Evolutionary conservation across 2,329 filamentous ascomycete species (phyloP), one percentile per base, ranked within the genome.

Genomic region (Ploettnerulaceae sp.): DNA sequence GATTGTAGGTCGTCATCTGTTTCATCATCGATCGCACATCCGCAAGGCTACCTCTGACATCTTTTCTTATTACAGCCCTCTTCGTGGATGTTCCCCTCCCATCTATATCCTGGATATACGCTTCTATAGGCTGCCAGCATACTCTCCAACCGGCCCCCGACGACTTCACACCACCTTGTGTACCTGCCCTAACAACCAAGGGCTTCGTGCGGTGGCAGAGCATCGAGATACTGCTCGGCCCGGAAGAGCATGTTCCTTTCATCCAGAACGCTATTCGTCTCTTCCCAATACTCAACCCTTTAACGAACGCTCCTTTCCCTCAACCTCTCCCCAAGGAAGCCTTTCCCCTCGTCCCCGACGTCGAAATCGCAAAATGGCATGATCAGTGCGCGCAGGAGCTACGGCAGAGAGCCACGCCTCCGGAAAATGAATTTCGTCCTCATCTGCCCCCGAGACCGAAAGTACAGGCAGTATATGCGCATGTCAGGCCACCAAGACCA

Each of bases 121-220:
- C 89, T 61, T 86, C 86, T 6, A 79, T 95, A 41, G 93, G 91
- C 57, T 96, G 91, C 64, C 86, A 89, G 59, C 91, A 97, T 68
- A 82, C 81, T 39, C 74, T 97, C 21, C 86, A 94, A 57, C 88
- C 88, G 1, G 79, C 79, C 1, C 66, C 67, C 37, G 77, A 80
- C 29, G 79, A 87, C 53, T 96, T 86, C 64, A 77, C 76, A 3
- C 72, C 82, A 0, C 93, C 91, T 0, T 81, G 77, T 0, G 77
- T 96, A 32, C 93, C 93, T 0, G 87, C 89, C 11, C 70, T 98
- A 46, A 94, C 91, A 26, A 73, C 77, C 0, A 79, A 81, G 60
- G 93, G 93, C 31, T 98, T 95, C 65, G 86, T 91, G 33, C 82
- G 88, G 64, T 98, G 91, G 91, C 85, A 95, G 70, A 89, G 87